A percentile compares a stretch with the other conserved stretches of the same genome.
phyloP scores from a whole-genome alignment of 2,329 filamentous ascomycete genomes.

The Aspergillus chevalieri region DNA sequence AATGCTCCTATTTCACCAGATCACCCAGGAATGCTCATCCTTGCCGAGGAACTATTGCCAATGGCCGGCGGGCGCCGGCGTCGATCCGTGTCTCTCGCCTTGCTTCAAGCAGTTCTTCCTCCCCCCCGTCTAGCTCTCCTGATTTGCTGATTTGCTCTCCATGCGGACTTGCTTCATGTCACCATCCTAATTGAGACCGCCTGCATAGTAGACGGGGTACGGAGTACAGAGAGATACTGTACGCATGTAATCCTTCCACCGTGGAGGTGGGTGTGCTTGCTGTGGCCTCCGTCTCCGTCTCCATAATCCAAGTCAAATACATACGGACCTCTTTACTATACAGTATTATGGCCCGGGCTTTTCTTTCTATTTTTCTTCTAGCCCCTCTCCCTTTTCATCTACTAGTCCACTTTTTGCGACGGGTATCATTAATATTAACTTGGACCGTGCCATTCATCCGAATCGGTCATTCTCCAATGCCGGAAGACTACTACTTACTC shows the following conservation, averaged over 20 bases:
- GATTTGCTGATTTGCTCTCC: constrained; percentile 18
- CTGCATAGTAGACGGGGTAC: neutral
- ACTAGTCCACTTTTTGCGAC: constrained; percentile 1
- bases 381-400: constrained; percentile 10
- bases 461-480: constrained; percentile 16
- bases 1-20: neutral
- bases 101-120: constrained; percentile 14
- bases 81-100: constrained; percentile 30
- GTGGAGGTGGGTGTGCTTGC: neutral
- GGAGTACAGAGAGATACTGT: neutral
- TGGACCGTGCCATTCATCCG: constrained; percentile 17
- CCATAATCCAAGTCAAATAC: neutral
- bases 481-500: constrained; percentile 1
- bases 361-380: constrained; percentile 8
- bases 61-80: constrained; percentile 28
- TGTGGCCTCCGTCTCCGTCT: neutral
- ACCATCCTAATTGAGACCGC: neutral
- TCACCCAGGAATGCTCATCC: constrained; percentile 11
- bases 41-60: constrained; percentile 33
- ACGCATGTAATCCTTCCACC: constrained; percentile 1
- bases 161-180: neutral
- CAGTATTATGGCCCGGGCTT: neutral
- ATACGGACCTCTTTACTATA: neutral
- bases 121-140: constrained; percentile 8
- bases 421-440: constrained; percentile 22